Base-by-base conservation (phyloP, 129 eudicot genomes). In the Deinandra increscens region DNA sequence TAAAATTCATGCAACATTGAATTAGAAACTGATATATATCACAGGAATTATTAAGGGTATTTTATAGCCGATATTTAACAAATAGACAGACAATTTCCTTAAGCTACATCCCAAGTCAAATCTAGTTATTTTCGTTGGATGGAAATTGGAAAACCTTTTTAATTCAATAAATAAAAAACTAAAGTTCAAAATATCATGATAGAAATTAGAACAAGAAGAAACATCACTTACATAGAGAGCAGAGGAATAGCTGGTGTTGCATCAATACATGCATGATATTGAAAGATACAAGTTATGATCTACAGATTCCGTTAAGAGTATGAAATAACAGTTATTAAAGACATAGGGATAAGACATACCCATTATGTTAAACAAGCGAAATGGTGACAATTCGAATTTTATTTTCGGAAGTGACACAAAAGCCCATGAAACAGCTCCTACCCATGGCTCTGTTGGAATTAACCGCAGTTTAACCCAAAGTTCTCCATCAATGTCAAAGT, bases 391-490 rank as follows among this genome's bases (percentile, higher is more conserved):
- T 56, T 89, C 95, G 49, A 93, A 81, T 51, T 84, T 89, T 56
- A 89, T 93, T 80, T 93, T 93, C 26, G 98, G 98, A 83, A 93
- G 98, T 39, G 96, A 87, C 74, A 93, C 98, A 80, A 93, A 89
- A 38, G 97, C 98, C 98, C 98, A 93, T 29, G 90, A 80, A 67
- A 78, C 92, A 67, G 95, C 90, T 80, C 98, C 98, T 45, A 93
- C 97, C 90, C 92, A 93, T n/a, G 98, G 98, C 63, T 85, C 90
- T 31, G 91, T 76, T 22, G 96, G 98, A 71, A 93, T 85, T 54
- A 93, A 61, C 71, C 97, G 78, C 75, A 93, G 54, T 77, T 93
- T 89, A 49, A 93, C 98, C 98, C 98, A 93, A 22, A 93, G 91
- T 84, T 93, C 98, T 71, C 98, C 98, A 66, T 93, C 97, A 76